Evolutionary conservation across 2,329 filamentous ascomycete species (phyloP).

Genomic region (Magnaporthales sp.): DNA sequence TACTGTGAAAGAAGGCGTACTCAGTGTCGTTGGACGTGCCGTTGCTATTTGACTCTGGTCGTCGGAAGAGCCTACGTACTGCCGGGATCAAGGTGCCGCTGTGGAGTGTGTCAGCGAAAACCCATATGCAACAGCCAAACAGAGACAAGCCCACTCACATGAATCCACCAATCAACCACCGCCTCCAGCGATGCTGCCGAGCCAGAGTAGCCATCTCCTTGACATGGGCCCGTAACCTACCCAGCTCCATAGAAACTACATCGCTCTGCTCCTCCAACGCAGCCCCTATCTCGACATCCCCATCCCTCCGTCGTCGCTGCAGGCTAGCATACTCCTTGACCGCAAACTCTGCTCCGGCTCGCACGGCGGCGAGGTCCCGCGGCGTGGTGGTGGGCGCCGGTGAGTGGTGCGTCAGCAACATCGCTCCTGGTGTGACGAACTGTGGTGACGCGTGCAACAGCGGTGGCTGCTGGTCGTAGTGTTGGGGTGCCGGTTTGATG

Average conservation of each 20-base stretch:
- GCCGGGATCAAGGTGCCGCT: slow-evolving; percentile 44
- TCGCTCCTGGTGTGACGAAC: neutral
- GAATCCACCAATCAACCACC: slow-evolving; percentile 41
- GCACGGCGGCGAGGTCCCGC: slow-evolving; percentile 13
- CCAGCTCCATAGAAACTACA: slow-evolving; percentile 34
- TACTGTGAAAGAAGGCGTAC: slow-evolving; percentile 45
- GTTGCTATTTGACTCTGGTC: slow-evolving; percentile 27
- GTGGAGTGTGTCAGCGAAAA: neutral
- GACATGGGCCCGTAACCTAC: slow-evolving; percentile 33
- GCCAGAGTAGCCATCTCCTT: slow-evolving; percentile 31
- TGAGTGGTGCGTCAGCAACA: slow-evolving; percentile 6
- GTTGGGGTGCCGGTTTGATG: neutral
- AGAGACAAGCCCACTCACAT: slow-evolving; percentile 29
- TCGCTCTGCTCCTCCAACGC: slow-evolving; percentile 33
- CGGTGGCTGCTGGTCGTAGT: slow-evolving; percentile 1
- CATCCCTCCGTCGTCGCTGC: slow-evolving; percentile 18
- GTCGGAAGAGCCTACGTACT: slow-evolving; percentile 42
- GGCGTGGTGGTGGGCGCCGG: slow-evolving; percentile 9
- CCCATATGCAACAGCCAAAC: neutral
- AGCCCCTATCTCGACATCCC: slow-evolving; percentile 25
- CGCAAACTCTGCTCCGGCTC: slow-evolving; percentile 18
- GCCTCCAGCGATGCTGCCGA: slow-evolving; percentile 42
- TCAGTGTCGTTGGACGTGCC: slow-evolving; percentile 43
- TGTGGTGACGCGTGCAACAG: slow-evolving; percentile 2
- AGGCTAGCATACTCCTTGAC: slow-evolving; percentile 24